Base-by-base conservation (phyloP, 2,329 filamentous ascomycete species). In the Hypoxylon sp. region DNA sequence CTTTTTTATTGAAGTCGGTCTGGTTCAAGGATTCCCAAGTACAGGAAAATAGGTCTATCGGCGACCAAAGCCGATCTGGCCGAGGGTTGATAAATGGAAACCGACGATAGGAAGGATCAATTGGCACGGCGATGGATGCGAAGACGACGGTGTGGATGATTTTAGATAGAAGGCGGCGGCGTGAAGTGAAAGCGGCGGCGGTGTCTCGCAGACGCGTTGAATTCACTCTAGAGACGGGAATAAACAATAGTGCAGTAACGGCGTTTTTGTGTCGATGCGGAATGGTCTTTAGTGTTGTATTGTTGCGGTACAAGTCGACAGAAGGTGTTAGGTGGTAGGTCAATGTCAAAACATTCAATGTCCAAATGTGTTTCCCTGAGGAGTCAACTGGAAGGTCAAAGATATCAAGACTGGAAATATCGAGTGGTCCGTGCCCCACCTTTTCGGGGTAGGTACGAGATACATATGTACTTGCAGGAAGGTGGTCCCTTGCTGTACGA, bases 291-390 rank as follows among this genome's bases (percentile, higher is more conserved):
- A 48, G 44, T 46, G 37, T 37, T 44, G 49, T 25, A 50, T 54
- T 31, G 42, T 51, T 49, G 31, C 27, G 46, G 37, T 50, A 56
- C 51, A 33, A 17, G 33, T 54, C 31, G 6, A 5, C 25, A 40
- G 56, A 56, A 49, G 54, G 50, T 59, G 46, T 50, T 50, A 54
- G 17, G 57, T 65, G 56, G 63, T 66, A 69, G 59, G 67, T 42
- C 63, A 63, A 69, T 66, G 67, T 69, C 55, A 54, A 66, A 59
- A 63, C 50, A 66, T 61, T 61, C 57, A 44, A 37, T 40, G 35
- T 51, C 27, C 11, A 64, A 50, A 50, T 59, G 54, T 53, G 54
- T 53, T 64, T 60, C 37, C 56, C 33, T 60, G 56, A 62, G 40
- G 51, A 65, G 55, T 30, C 46, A 46, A 54, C 48, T 59, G 49